A percentile compares a stretch with the other conserved stretches of the same genome.
These are phyloP conservation scores for Pythium volutum DNA, from an alignment of 352 stramenopile genomes.

Conservation along the genomic window DNA sequence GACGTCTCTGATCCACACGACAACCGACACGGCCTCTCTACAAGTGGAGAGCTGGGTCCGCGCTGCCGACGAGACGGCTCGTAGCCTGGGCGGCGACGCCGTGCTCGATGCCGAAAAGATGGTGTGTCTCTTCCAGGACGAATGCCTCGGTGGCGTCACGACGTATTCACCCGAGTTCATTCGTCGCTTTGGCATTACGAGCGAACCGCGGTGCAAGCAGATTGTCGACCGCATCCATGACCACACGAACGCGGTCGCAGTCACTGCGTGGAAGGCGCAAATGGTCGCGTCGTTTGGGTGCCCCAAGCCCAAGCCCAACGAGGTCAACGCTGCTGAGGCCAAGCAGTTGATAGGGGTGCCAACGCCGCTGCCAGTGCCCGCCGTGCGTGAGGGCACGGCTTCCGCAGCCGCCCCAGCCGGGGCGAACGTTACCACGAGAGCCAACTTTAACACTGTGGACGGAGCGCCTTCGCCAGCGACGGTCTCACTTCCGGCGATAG, in stretches of 20 bases:
- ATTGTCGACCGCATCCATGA: slow-evolving; percentile 21
- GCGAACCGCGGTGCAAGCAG: slow-evolving; percentile 25
- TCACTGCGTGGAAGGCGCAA: slow-evolving; percentile 29
- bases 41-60: slow-evolving; percentile 11
- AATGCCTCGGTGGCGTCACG: slow-evolving; percentile 27
- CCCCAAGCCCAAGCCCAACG: too few species aligned
- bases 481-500: too few species aligned
- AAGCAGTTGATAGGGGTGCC: too few species aligned
- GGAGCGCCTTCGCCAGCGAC: too few species aligned
- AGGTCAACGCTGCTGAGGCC: too few species aligned
- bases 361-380: too few species aligned
- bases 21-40: neutral
- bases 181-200: slow-evolving; percentile 18
- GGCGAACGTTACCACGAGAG: too few species aligned
- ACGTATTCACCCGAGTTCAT: slow-evolving; percentile 18
- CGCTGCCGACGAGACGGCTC: slow-evolving; percentile 9
- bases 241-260: slow-evolving; percentile 3
- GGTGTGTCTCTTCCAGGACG: slow-evolving; percentile 24
- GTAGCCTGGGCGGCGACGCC: slow-evolving; percentile 13
- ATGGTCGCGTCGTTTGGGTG: too few species aligned
- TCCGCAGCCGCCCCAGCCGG: too few species aligned
- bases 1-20: slow-evolving; percentile 9
- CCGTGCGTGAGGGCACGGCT: too few species aligned
- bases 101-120: slow-evolving; percentile 22
- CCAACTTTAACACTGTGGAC: too few species aligned